Conservation (phyloP, 1,139 yeast species). For the Yamadazyma kanchanaburiensis region DNA sequence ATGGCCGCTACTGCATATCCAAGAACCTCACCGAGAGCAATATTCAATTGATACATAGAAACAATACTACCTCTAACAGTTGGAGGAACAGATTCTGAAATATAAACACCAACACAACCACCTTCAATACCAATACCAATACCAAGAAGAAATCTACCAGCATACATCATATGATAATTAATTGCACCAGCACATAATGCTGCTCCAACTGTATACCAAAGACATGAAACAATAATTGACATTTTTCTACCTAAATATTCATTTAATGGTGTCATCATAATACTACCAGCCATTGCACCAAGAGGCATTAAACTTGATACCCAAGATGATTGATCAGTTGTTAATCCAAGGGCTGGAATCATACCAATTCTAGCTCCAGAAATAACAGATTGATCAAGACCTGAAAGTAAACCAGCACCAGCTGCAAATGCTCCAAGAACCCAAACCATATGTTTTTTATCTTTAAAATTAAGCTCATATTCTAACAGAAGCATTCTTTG, state of each 20-base stretch:
- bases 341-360: constrained; percentile 32
- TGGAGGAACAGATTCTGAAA: constrained; percentile 57
- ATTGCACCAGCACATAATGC: constrained; percentile 53
- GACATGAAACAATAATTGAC: constrained; percentile 50
- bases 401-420: constrained; percentile 58
- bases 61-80: constrained; percentile 53
- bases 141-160: constrained; percentile 53
- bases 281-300: constrained; percentile 54
- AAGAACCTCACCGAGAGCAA: constrained; percentile 54
- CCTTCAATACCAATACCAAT: constrained; percentile 59
- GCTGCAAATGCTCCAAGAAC: constrained; percentile 52
- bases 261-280: constrained; percentile 46
- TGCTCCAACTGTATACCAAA: constrained; percentile 54
- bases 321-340: constrained; percentile 36
- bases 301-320: constrained; percentile 58
- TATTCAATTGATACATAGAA: constrained; percentile 52
- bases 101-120: constrained; percentile 55
- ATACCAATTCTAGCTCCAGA: constrained; percentile 56
- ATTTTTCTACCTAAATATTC: constrained; percentile 51
- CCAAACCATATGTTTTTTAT: constrained; percentile 43
- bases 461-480: constrained; percentile 31
- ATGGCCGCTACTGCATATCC: constrained; percentile 58
- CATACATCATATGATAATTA: constrained; percentile 41
- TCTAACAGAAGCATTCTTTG: constrained; percentile 22
- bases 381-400: constrained; percentile 54